Conservation (phyloP, 371 early-diverging fungal genomes). For the Coemansia sp. region DNA sequence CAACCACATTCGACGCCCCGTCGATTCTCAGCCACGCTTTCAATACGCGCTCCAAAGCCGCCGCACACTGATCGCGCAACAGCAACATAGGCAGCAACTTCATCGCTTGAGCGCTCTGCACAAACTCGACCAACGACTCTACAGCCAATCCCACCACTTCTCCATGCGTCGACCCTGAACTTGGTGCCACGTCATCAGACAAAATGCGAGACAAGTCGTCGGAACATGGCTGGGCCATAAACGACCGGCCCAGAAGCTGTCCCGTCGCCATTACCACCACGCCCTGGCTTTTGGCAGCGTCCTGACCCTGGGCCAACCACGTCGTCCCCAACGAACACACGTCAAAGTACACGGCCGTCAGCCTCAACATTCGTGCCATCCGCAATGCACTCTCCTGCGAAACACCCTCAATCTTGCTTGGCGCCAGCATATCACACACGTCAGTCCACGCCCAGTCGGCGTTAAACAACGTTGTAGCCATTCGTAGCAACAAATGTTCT, state of each 20-base stretch:
- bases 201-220: slow-evolving; percentile 11
- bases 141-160: slow-evolving; percentile 3
- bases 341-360: slow-evolving; percentile 25
- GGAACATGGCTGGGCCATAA: slow-evolving; percentile 14
- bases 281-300: neutral
- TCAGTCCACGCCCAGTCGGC: slow-evolving; percentile 32
- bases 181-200: neutral
- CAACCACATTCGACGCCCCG: neutral
- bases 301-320: neutral
- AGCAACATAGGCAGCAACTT: slow-evolving; percentile 5
- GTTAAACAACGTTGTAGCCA: slow-evolving; percentile 36
- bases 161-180: neutral
- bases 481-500: slow-evolving; percentile 29
- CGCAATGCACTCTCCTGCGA: slow-evolving; percentile 8
- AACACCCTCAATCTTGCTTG: slow-evolving; percentile 11
- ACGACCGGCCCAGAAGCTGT: slow-evolving; percentile 16
- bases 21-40: neutral
- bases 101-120: neutral
- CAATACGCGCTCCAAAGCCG: slow-evolving; percentile 15
- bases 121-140: slow-evolving; percentile 38
- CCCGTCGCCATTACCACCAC: slow-evolving; percentile 1
- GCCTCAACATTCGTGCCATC: slow-evolving; percentile 17
- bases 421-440: slow-evolving; percentile 12
- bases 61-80: slow-evolving; percentile 22
- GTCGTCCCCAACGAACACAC: slow-evolving; percentile 33